Evolutionary conservation across 306 rosid species (phyloP).

Genomic region (Sicyos edulis): DNA sequence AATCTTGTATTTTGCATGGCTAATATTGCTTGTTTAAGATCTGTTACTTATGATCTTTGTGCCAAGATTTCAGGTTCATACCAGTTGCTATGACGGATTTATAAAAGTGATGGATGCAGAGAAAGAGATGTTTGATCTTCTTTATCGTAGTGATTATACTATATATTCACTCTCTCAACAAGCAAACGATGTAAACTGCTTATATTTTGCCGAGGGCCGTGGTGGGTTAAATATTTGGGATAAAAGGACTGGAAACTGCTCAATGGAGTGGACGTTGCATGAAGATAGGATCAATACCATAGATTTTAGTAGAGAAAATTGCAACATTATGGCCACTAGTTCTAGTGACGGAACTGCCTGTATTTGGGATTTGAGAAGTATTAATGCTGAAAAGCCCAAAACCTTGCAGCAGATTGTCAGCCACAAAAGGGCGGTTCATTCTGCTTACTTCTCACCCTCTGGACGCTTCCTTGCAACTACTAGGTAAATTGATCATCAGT

Average conservation of each 20-base stretch:
- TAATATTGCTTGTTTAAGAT: neutral
- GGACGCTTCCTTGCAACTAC: slow-evolving; percentile 72
- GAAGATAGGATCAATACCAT: slow-evolving; percentile 57
- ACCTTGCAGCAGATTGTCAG: slow-evolving; percentile 39
- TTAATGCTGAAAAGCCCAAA: slow-evolving; percentile 30
- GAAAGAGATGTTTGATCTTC: slow-evolving; percentile 72
- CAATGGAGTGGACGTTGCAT: slow-evolving; percentile 56
- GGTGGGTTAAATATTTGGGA: slow-evolving; percentile 68
- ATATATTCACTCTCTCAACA: slow-evolving; percentile 56
- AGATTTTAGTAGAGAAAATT: slow-evolving; percentile 48
- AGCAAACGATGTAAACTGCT: slow-evolving; percentile 44
- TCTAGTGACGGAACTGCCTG: slow-evolving; percentile 78
- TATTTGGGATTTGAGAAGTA: slow-evolving; percentile 83
- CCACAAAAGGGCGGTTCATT: slow-evolving; percentile 60
- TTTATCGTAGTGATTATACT: slow-evolving; percentile 35
- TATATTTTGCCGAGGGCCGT: slow-evolving; percentile 60
- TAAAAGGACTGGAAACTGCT: slow-evolving; percentile 46
- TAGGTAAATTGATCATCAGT: slow-evolving; percentile 38
- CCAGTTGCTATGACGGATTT: slow-evolving; percentile 69
- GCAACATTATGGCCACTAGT: slow-evolving; percentile 66
- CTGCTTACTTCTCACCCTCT: slow-evolving; percentile 90
- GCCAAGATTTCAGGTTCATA: slow-evolving; percentile 47
- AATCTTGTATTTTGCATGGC: neutral
- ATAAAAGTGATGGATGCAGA: slow-evolving; percentile 76
- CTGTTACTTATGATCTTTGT: neutral